Evolutionary conservation across 2,329 filamentous ascomycete genomes (phyloP).

Genomic region (Annulohypoxylon truncatum): DNA sequence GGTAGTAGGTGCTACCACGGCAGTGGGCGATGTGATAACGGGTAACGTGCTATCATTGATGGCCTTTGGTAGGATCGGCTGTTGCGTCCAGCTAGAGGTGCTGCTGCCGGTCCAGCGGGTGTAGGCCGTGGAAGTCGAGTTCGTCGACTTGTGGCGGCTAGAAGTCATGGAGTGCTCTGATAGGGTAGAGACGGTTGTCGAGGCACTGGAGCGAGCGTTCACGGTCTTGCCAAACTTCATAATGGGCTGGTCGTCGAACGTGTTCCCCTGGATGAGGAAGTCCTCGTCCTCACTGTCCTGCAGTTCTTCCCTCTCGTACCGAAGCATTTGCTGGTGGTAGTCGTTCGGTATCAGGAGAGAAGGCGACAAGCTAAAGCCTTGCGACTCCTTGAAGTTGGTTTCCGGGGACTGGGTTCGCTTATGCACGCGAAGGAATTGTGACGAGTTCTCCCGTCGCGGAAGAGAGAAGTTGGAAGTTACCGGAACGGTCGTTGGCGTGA

Average conservation of each 20-base stretch:
- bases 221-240: constrained; percentile 51
- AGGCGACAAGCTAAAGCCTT: constrained; percentile 70
- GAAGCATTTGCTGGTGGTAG: constrained; percentile 66
- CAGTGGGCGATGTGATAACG: constrained; percentile 24
- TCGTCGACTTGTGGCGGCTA: constrained; percentile 64
- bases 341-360: constrained; percentile 72
- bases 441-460: constrained; percentile 55
- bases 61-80: constrained; percentile 17
- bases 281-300: constrained; percentile 50
- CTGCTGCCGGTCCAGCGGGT: constrained; percentile 67
- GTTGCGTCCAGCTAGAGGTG: constrained; percentile 50
- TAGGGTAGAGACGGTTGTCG: constrained; percentile 63
- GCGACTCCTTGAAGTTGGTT: constrained; percentile 68
- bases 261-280: constrained; percentile 35
- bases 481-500: constrained; percentile 57
- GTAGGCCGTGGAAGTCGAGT: constrained; percentile 65
- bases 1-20: constrained; percentile 8
- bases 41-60: constrained; percentile 36
- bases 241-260: constrained; percentile 50
- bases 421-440: constrained; percentile 50
- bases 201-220: constrained; percentile 64
- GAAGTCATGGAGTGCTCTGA: constrained; percentile 59
- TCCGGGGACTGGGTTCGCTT: constrained; percentile 59
- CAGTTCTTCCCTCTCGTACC: constrained; percentile 51
- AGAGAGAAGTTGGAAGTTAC: constrained; percentile 65